These are phyloP conservation scores for Fusarium hostae DNA, from an alignment of 2,329 filamentous ascomycete species.

Conservation along the genomic window DNA sequence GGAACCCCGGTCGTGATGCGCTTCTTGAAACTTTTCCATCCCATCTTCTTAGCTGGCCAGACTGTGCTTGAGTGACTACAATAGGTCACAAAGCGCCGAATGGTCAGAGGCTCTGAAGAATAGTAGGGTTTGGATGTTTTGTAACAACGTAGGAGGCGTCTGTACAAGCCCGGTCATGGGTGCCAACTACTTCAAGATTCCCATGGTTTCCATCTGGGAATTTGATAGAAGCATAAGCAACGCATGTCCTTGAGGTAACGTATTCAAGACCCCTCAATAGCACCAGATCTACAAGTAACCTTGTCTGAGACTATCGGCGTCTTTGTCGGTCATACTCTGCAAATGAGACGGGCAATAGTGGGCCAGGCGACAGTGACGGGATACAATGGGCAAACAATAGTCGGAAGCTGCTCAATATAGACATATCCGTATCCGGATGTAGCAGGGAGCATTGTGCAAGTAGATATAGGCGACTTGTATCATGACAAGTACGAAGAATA, in stretches of 20 bases:
- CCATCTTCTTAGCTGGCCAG: conserved; percentile 45
- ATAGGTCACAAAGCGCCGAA: conserved; percentile 1
- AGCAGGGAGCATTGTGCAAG: conserved; percentile 3
- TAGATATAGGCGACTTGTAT: conserved; percentile 2
- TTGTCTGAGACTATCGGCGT: conserved; percentile 51
- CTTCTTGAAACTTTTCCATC: conserved; percentile 53
- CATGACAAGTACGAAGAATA: conserved; percentile 22
- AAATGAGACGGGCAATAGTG: conserved; percentile 47
- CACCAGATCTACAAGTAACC: conserved; percentile 25
- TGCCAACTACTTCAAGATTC: background rate
- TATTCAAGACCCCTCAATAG: conserved; percentile 36
- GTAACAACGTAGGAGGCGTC: background rate
- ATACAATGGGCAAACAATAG: conserved; percentile 19
- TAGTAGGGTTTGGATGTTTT: background rate
- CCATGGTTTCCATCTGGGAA: background rate
- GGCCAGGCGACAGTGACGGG: conserved; percentile 39
- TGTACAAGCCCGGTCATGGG: conserved; percentile 10
- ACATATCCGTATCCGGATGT: conserved; percentile 19
- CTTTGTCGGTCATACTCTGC: conserved; percentile 53
- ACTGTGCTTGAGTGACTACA: background rate
- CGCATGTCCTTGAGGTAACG: conserved; percentile 1
- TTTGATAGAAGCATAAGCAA: conserved; percentile 13
- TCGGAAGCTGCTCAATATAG: conserved; percentile 19
- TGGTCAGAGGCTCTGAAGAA: background rate
- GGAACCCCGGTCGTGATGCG: conserved; percentile 50